Evolutionary conservation across 2,329 filamentous ascomycete species (phyloP).

Genomic region (Colletotrichum zoysiae): DNA sequence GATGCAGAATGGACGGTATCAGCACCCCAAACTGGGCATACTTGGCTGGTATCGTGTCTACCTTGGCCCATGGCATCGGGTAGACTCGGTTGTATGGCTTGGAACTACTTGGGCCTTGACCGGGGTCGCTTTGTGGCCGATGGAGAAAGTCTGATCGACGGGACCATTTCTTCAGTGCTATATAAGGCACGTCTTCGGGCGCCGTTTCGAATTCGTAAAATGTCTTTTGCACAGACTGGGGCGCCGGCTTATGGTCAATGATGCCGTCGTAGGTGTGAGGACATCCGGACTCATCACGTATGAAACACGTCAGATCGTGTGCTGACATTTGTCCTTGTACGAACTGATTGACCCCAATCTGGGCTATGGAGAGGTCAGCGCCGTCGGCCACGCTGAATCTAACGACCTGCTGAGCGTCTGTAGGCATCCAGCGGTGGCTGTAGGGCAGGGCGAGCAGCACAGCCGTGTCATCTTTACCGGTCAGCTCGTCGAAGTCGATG

Average conservation of each 20-base stretch:
- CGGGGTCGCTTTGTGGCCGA: conserved; percentile 39
- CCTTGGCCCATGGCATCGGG: conserved; percentile 60
- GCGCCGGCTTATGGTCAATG: conserved; percentile 59
- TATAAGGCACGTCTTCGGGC: conserved; percentile 61
- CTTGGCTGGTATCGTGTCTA: conserved; percentile 61
- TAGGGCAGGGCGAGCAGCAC: conserved; percentile 62
- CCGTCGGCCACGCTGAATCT: conserved; percentile 52
- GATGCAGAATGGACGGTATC: conserved; percentile 79
- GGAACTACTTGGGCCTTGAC: conserved; percentile 46
- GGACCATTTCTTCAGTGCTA: conserved; percentile 63
- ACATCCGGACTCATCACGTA: conserved; percentile 53
- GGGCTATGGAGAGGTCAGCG: conserved; percentile 45
- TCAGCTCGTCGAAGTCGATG: conserved; percentile 40
- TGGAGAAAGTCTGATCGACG: conserved; percentile 72
- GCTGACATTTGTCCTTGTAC: conserved; percentile 44
- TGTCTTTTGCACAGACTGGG: conserved; percentile 54
- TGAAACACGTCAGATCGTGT: conserved; percentile 48
- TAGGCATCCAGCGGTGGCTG: conserved; percentile 58
- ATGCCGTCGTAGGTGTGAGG: conserved; percentile 59
- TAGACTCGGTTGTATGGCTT: conserved; percentile 61
- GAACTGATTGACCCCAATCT: conserved; percentile 50
- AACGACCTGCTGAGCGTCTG: conserved; percentile 58
- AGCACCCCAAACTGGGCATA: conserved; percentile 69
- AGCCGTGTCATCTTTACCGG: conserved; percentile 57
- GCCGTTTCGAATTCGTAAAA: conserved; percentile 51